Conservation (phyloP, 1,139 yeast genomes). For the Zygoascus meyerae region DNA sequence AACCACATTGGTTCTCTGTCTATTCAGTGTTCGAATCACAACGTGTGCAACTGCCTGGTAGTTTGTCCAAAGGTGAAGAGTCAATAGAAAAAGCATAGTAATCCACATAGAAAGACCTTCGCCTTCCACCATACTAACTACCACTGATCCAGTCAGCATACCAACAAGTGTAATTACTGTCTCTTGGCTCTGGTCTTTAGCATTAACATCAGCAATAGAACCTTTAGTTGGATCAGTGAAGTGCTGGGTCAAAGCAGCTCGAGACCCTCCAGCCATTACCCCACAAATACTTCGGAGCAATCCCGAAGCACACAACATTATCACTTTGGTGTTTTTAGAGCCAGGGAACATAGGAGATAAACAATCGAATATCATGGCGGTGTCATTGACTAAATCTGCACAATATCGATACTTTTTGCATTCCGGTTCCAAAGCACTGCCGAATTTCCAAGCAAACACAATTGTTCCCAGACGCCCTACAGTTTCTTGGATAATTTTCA, state of each 20-base stretch:
- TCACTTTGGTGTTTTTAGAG: slow-evolving; percentile 22
- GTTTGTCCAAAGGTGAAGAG: slow-evolving; percentile 34
- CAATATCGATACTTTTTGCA: slow-evolving; percentile 35
- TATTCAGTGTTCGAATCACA: slow-evolving; percentile 31
- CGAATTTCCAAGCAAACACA: slow-evolving; percentile 35
- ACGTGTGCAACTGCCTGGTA: slow-evolving; percentile 35
- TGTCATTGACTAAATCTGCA: slow-evolving; percentile 37
- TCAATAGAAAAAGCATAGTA: slow-evolving; percentile 25
- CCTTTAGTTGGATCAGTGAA: slow-evolving; percentile 34
- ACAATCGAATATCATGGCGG: slow-evolving; percentile 35
- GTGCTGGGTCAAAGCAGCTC: slow-evolving; percentile 38
- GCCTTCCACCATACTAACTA: slow-evolving; percentile 31
- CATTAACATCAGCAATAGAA: slow-evolving; percentile 36
- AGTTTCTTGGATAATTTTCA: slow-evolving; percentile 36
- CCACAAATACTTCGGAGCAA: slow-evolving; percentile 34
- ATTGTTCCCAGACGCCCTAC: slow-evolving; percentile 38
- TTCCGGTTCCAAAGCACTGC: slow-evolving; percentile 35
- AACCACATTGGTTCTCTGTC: slow-evolving; percentile 34
- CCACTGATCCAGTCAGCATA: slow-evolving; percentile 34
- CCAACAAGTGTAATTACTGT: slow-evolving; percentile 37
- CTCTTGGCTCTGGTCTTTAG: slow-evolving; percentile 38
- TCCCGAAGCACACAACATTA: slow-evolving; percentile 34
- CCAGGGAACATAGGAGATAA: slow-evolving; percentile 32
- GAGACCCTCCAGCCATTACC: slow-evolving; percentile 37
- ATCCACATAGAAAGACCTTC: slow-evolving; percentile 33